Percentiles rank a stretch among this genome's conserved stretches.
These are phyloP conservation scores for Lophium mytilinum DNA, from an alignment of 495 filamentous ascomycete species.

Conservation along the genomic window DNA sequence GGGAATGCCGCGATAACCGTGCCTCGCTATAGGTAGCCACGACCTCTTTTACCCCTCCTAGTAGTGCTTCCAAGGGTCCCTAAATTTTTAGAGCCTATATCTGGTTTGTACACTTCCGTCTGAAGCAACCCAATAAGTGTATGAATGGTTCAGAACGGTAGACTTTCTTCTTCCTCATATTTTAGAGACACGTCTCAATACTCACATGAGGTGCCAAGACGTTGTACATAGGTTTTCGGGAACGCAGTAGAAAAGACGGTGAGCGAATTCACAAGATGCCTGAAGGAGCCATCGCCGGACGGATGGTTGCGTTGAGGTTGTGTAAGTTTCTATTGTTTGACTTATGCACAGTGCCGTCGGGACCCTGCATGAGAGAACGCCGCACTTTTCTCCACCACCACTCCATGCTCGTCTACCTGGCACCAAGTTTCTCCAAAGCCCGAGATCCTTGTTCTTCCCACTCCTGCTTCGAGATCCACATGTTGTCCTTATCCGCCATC, in stretches of 20 bases:
- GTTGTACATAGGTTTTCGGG: too few relatives aligned
- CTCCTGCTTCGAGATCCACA: slow-evolving; percentile 97
- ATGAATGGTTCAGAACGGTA: too few relatives aligned
- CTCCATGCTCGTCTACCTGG: slow-evolving; percentile 41
- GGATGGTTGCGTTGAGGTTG: not conserved
- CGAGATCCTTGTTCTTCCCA: slow-evolving; percentile 91
- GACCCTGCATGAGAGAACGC: not conserved
- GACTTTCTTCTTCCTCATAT: too few relatives aligned
- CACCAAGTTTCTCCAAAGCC: slow-evolving; percentile 82
- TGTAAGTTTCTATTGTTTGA: slow-evolving; percentile 5
- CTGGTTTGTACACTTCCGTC: too few relatives aligned
- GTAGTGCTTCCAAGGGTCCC: too few relatives aligned
- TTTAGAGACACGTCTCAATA: too few relatives aligned
- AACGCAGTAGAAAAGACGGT: slow-evolving; percentile 5
- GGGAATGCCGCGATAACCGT: too few relatives aligned
- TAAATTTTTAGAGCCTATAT: too few relatives aligned
- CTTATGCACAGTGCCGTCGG: not conserved
- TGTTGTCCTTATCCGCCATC: slow-evolving; percentile 96
- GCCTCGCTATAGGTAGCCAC: too few relatives aligned
- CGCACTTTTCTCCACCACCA: slow-evolving; percentile 38
- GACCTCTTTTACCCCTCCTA: too few relatives aligned
- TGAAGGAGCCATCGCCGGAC: not conserved
- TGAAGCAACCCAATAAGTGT: too few relatives aligned
- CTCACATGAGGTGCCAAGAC: too few relatives aligned
- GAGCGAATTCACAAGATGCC: not conserved